phyloP scores from a whole-genome alignment of 306 rosid species.

The Cucumis hystrix region DNA sequence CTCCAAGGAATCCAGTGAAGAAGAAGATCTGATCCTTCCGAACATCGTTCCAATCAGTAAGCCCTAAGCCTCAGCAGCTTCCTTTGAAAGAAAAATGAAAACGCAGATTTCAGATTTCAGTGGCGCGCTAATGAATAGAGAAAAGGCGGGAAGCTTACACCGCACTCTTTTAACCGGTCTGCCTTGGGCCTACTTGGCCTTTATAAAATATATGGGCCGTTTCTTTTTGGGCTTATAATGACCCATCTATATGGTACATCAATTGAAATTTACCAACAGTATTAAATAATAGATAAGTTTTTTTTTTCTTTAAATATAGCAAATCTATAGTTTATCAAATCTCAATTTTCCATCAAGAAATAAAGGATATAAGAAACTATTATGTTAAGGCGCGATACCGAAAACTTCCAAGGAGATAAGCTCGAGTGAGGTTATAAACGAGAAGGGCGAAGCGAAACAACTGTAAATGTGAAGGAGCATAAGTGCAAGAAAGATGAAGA shows the following conservation, averaged over 20 bases:
- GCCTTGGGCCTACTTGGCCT: background rate
- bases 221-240: background rate
- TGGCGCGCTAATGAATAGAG: conserved; percentile 18
- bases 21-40: conserved; percentile 58
- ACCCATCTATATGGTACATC: background rate
- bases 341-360: too few species aligned
- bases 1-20: conserved; percentile 54
- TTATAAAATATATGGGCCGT: background rate
- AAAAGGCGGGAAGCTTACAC: conserved; percentile 42
- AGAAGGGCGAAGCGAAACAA: too few species aligned
- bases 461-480: too few species aligned
- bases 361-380: too few species aligned
- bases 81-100: background rate
- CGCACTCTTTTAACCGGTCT: background rate
- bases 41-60: conserved; percentile 29
- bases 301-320: too few species aligned
- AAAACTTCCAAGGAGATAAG: too few species aligned
- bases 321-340: too few species aligned
- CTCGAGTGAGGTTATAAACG: too few species aligned
- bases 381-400: too few species aligned
- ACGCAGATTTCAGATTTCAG: background rate
- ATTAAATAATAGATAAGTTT: too few species aligned
- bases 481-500: too few species aligned
- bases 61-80: background rate
- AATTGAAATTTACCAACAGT: too few species aligned